Evolutionary conservation across 2,329 filamentous ascomycete species (phyloP).

Genomic region (Pyrenophora teres): DNA sequence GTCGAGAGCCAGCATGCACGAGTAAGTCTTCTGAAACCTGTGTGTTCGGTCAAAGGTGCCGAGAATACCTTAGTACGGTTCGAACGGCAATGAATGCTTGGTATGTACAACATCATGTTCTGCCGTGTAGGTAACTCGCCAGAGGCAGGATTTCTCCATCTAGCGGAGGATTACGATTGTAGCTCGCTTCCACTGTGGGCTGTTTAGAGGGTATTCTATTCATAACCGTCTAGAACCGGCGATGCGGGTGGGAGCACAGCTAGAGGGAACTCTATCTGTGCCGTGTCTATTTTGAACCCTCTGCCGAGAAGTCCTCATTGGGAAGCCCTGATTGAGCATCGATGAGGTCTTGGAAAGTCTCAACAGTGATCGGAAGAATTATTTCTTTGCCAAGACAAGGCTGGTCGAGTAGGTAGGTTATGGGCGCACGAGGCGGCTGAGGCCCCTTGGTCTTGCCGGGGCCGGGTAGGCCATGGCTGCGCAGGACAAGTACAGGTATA

Average conservation of each 20-base stretch:
- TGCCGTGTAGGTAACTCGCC: too few relatives aligned
- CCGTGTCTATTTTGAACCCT: conserved; percentile 2
- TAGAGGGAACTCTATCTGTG: neutral
- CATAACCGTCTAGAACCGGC: conserved; percentile 1
- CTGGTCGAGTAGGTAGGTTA: neutral
- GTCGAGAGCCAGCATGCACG: neutral
- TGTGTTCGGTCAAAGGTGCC: neutral
- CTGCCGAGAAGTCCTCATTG: neutral
- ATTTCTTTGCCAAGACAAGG: conserved; percentile 1
- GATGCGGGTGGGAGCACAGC: neutral
- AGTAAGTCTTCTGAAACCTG: too few relatives aligned
- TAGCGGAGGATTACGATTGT: too few relatives aligned
- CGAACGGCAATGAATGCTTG: too few relatives aligned
- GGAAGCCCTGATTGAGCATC: neutral
- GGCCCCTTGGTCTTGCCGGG: neutral
- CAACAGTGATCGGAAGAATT: neutral
- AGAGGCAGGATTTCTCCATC: too few relatives aligned
- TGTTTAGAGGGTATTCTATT: conserved; percentile 1
- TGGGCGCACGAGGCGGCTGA: neutral
- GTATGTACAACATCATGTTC: too few relatives aligned
- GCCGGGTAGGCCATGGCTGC: neutral
- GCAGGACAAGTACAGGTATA: neutral
- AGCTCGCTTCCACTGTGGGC: too few relatives aligned
- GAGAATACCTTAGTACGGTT: too few relatives aligned
- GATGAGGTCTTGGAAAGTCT: conserved; percentile 1